Conservation (phyloP, 1,284 basidiomycete genomes). For the Pascua guehoae region DNA sequence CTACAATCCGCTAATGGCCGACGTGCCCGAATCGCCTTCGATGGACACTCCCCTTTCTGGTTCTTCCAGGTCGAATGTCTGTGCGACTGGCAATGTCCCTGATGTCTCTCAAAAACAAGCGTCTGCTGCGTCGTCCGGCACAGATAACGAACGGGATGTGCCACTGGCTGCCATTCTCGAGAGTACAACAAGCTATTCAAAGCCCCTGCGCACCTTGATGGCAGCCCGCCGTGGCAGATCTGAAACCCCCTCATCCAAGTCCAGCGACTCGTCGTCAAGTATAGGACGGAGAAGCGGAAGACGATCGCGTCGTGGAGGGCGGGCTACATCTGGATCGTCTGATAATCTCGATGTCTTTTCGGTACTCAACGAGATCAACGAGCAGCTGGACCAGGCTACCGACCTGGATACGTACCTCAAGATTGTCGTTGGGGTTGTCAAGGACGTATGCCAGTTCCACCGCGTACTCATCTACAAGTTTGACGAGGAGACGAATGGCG, state of each 20-base stretch:
- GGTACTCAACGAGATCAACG: slow-evolving; percentile 77
- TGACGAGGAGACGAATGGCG: slow-evolving; percentile 55
- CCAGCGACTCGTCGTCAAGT: no score
- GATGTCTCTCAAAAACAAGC: no score
- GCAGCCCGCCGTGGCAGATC: slow-evolving; percentile 57
- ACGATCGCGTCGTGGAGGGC: no score
- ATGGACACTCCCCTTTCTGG: no score
- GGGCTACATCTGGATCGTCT: background rate
- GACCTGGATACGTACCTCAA: slow-evolving; percentile 72
- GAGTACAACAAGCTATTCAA: slow-evolving; percentile 69
- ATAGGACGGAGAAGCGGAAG: no score
- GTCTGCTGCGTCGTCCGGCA: no score
- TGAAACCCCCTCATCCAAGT: no score
- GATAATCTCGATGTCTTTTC: slow-evolving; percentile 77
- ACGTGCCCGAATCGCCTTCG: no score
- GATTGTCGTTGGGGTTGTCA: slow-evolving; percentile 72
- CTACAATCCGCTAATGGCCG: slow-evolving; percentile 65
- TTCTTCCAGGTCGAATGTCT: no score
- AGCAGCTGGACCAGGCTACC: slow-evolving; percentile 68
- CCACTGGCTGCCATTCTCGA: slow-evolving; percentile 62
- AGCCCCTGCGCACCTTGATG: slow-evolving; percentile 70
- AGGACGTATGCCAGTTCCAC: slow-evolving; percentile 78
- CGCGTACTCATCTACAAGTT: slow-evolving; percentile 82
- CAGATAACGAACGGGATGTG: no score
- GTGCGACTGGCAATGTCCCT: no score